phyloP scores from a whole-genome alignment of 192 early-diverging fungal genomes.

The Coemansia brasiliensis region DNA sequence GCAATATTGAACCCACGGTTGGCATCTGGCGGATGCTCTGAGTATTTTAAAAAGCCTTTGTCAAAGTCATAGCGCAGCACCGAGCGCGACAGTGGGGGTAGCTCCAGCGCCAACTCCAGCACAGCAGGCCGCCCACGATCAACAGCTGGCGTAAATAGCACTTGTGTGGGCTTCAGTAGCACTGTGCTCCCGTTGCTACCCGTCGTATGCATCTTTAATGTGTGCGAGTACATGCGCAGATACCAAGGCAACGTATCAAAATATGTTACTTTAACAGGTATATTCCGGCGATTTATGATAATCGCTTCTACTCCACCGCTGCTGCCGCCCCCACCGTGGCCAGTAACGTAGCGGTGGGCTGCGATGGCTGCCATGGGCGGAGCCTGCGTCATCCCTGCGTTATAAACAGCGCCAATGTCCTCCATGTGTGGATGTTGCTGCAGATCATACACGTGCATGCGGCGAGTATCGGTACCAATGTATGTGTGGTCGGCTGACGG shows the following conservation, averaged over 20 bases:
- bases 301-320: slow-evolving; percentile 77
- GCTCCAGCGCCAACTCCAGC: slow-evolving; percentile 66
- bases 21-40: slow-evolving; percentile 94
- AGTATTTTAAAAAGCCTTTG: slow-evolving; percentile 90
- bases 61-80: slow-evolving; percentile 81
- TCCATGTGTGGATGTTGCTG: slow-evolving; percentile 10
- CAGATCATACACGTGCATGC: slow-evolving; percentile 27
- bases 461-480: neutral
- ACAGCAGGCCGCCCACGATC: slow-evolving; percentile 75
- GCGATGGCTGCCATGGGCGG: slow-evolving; percentile 1
- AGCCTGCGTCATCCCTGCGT: neutral
- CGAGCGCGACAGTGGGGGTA: slow-evolving; percentile 72
- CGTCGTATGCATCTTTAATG: slow-evolving; percentile 60
- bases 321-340: slow-evolving; percentile 72
- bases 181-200: slow-evolving; percentile 3
- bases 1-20: slow-evolving; percentile 94
- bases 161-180: slow-evolving; percentile 12
- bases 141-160: slow-evolving; percentile 72
- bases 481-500: slow-evolving; percentile 16
- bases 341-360: slow-evolving; percentile 53
- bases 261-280: slow-evolving; percentile 58
- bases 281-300: slow-evolving; percentile 65
- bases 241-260: slow-evolving; percentile 90
- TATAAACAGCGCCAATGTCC: slow-evolving; percentile 16
- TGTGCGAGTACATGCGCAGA: slow-evolving; percentile 87